Percentiles rank a stretch among this genome's conserved stretches.
Conservation (phyloP, 2,329 filamentous ascomycete species). For the Sphaceloma murrayae region DNA sequence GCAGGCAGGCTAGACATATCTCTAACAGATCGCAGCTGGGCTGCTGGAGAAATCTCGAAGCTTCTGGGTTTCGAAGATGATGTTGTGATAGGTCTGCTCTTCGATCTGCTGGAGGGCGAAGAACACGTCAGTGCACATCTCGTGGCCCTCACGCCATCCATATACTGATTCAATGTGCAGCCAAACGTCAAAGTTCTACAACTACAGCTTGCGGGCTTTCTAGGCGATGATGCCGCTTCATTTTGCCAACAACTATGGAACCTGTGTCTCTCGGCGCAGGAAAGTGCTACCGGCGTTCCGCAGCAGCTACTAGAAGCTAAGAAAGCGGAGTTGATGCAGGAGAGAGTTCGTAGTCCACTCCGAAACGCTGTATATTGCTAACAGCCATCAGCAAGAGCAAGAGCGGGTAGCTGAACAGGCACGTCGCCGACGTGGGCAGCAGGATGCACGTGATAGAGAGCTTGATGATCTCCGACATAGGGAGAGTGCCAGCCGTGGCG, state of each 20-base stretch:
- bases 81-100: constrained; percentile 79
- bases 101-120: constrained; percentile 59
- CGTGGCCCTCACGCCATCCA: not conserved
- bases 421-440: constrained; percentile 60
- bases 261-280: constrained; percentile 79
- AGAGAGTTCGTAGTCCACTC: constrained; percentile 57
- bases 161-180: constrained; percentile 40
- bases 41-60: constrained; percentile 73
- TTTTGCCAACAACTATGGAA: constrained; percentile 96
- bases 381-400: constrained; percentile 44
- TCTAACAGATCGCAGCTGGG: constrained; percentile 78
- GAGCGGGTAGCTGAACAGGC: constrained; percentile 71
- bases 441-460: constrained; percentile 62
- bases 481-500: constrained; percentile 27
- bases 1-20: too few relatives aligned
- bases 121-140: constrained; percentile 54
- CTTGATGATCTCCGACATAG: constrained; percentile 52
- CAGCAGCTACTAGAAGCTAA: constrained; percentile 93
- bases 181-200: constrained; percentile 93
- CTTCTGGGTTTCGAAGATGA: constrained; percentile 92
- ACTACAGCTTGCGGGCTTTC: constrained; percentile 87
- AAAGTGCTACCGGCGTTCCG: constrained; percentile 79
- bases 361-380: not conserved
- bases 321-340: constrained; percentile 86
- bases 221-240: constrained; percentile 77